These are phyloP conservation scores for Calonectria pseudoturangicola DNA, from an alignment of 2,329 filamentous ascomycete species.

Conservation along the genomic window DNA sequence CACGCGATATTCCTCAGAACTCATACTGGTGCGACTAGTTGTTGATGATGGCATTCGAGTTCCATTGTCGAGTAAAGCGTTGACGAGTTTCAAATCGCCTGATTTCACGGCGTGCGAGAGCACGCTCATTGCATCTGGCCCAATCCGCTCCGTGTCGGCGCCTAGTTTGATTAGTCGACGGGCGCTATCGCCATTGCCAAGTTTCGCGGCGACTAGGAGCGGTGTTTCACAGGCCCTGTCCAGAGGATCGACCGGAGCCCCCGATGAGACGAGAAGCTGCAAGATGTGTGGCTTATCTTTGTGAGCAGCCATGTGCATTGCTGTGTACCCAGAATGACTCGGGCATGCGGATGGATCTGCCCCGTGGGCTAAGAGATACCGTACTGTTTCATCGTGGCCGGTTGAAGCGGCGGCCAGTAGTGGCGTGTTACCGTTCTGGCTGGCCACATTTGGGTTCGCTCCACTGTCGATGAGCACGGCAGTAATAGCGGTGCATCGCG, in stretches of 20 bases:
- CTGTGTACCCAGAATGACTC: conserved; percentile 51
- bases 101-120: conserved; percentile 55
- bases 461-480: conserved; percentile 53
- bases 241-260: conserved; percentile 49
- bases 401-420: conserved; percentile 53
- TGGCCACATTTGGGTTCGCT: conserved; percentile 52
- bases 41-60: conserved; percentile 46
- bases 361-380: conserved; percentile 53
- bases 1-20: conserved; percentile 47
- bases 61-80: conserved; percentile 49
- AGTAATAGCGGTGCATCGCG: conserved; percentile 53
- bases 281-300: conserved; percentile 53
- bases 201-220: conserved; percentile 54
- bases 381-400: conserved; percentile 55
- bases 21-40: conserved; percentile 35
- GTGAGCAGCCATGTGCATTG: conserved; percentile 56
- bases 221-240: conserved; percentile 54
- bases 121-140: conserved; percentile 55
- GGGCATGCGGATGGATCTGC: conserved; percentile 50
- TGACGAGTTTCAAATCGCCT: conserved; percentile 50
- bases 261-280: conserved; percentile 48
- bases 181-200: conserved; percentile 51
- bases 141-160: conserved; percentile 53
- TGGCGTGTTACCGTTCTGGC: conserved; percentile 55
- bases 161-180: conserved; percentile 51